Conservation (phyloP, 441 rosid genomes). For the Manihot esculenta region DNA sequence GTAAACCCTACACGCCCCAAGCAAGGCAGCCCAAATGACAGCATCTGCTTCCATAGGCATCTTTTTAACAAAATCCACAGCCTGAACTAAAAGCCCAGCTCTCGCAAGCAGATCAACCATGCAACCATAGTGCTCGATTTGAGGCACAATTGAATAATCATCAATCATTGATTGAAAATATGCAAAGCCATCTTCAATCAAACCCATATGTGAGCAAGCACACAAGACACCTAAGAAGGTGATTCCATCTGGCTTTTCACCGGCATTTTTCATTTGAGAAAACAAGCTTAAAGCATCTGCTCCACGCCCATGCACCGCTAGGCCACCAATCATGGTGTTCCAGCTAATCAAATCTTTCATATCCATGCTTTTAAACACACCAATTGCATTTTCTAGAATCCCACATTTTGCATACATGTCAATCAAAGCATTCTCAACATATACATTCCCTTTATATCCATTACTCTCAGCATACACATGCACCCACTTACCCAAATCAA, state of each 20-base stretch:
- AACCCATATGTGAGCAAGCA: constrained; percentile 58
- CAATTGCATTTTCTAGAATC: constrained; percentile 43
- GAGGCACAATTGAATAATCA: constrained; percentile 51
- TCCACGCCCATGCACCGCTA: constrained; percentile 60
- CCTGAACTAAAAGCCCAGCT: constrained; percentile 54
- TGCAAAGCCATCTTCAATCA: constrained; percentile 57
- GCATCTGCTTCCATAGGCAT: constrained; percentile 64
- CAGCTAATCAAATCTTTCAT: constrained; percentile 64
- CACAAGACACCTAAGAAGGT: constrained; percentile 57
- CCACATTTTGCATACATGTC: constrained; percentile 76
- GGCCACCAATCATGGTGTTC: constrained; percentile 54
- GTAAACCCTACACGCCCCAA: constrained; percentile 61
- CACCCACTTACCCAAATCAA: constrained; percentile 52
- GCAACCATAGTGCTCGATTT: constrained; percentile 71
- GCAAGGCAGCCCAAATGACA: constrained; percentile 63
- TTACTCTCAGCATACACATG: constrained; percentile 45
- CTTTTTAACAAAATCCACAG: constrained; percentile 51
- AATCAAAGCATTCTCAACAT: constrained; percentile 55
- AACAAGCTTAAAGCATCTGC: constrained; percentile 50
- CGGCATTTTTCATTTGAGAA: constrained; percentile 41
- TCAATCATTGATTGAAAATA: constrained; percentile 49
- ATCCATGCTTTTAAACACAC: constrained; percentile 44
- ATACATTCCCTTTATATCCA: constrained; percentile 50
- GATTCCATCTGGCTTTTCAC: constrained; percentile 51
- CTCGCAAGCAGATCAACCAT: constrained; percentile 59